Evolutionary conservation across 768 basidiomycete genomes (phyloP), one percentile per base, ranked within the genome.

Genomic region (Pleurotus citrinopileatus): DNA sequence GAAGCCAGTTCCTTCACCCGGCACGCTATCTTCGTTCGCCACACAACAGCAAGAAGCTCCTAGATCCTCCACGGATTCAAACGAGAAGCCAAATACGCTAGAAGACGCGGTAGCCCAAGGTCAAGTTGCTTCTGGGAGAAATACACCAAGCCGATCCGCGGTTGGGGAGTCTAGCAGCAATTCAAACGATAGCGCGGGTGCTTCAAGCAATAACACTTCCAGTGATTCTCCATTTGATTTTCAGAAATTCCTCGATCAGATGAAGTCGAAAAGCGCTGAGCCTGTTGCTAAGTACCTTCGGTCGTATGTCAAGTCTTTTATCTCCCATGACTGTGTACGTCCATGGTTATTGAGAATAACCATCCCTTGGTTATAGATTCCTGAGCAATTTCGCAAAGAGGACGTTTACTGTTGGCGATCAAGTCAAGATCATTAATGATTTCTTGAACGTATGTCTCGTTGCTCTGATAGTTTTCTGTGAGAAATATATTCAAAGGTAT

Each of bases 361-460:
- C 54, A 8, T 55, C n/a, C 48, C 15, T 12, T 47, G 12, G 19
- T 29, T 13, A 3, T 63, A 98, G 95, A 38, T 98, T 98, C 64
- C 67, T 98, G 64, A 91, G 87, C 66, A 96, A 95, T 61, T 98
- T 98, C 61, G 75, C 91, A 20, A 97, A 95, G 70, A 80, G 90
- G 57, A 88, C 92, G 2, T 96, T 95, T 66, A 89, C 91, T 2
- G 89, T 96, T 25, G 83, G 82, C 56, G 97, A 98, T 63, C 96
- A 98, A 66, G 84, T 97, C 55, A 96, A 92, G 71, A 83, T 98
- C 53, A 94, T 99, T 63, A 88, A 91, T 63, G 95, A 98, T 62
- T 99, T 98, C 63, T 73, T 98, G 36, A 79, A 77, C 58, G 94
- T 95, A 67, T 69, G 85, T 65, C 13, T 48, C 25, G 28, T 15